Evolutionary conservation across 352 stramenopile species (phyloP).

Genomic region (Phytophthora chlamydospora): DNA sequence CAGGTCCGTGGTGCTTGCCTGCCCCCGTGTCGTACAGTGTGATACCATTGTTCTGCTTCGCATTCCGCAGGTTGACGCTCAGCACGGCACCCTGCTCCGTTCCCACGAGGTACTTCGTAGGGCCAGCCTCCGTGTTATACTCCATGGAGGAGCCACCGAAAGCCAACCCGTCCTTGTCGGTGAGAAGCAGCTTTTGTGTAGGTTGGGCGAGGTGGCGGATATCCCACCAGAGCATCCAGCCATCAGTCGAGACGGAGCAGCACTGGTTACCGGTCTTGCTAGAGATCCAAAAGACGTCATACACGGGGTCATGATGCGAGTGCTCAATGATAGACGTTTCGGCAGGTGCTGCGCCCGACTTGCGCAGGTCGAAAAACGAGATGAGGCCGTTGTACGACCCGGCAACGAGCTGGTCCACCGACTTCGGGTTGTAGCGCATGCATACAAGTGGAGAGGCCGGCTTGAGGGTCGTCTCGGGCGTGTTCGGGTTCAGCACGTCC

Average conservation of each 20-base stretch:
- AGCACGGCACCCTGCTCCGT: constrained; percentile 97
- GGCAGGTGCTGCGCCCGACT: constrained; percentile 84
- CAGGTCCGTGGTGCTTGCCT: constrained; percentile 96
- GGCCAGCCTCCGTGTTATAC: constrained; percentile 96
- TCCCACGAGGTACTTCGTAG: constrained; percentile 97
- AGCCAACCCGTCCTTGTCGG: constrained; percentile 81
- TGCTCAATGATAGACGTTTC: constrained; percentile 97
- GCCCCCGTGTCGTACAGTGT: constrained; percentile 94
- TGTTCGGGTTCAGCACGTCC: constrained; percentile 98
- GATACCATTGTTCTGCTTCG: constrained; percentile 98
- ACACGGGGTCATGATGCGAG: constrained; percentile 97
- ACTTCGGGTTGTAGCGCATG: constrained; percentile 97
- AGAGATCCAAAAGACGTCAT: constrained; percentile 97
- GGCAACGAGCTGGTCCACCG: constrained; percentile 94
- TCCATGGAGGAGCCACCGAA: constrained; percentile 95
- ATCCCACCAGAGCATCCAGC: constrained; percentile 93
- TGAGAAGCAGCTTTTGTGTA: constrained; percentile 79
- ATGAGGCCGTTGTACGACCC: constrained; percentile 98
- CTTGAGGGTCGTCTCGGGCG: constrained; percentile 93
- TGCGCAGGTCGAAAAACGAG: constrained; percentile 96
- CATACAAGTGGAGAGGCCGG: constrained; percentile 89
- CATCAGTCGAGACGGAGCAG: constrained; percentile 96
- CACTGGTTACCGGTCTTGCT: constrained; percentile 97
- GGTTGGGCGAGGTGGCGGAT: constrained; percentile 88
- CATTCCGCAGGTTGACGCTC: constrained; percentile 95